Conservation (phyloP, 331 rosid genomes). For the Acacia pycnantha region DNA sequence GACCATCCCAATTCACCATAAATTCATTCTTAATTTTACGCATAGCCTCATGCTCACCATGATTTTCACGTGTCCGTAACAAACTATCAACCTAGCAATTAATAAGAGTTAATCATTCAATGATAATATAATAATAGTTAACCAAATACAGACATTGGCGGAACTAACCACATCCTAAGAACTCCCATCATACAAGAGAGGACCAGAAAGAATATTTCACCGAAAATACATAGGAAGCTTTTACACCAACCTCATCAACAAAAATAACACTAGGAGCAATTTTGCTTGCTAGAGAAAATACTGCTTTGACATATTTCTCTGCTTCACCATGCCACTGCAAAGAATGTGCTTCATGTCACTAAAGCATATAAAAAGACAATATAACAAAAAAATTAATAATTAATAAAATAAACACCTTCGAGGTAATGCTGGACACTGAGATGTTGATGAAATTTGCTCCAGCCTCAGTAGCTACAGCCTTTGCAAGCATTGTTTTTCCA, state of each 20-base stretch:
- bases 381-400: constrained; percentile 2
- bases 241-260: constrained; percentile 86
- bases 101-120: constrained; percentile 6
- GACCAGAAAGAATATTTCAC: neutral
- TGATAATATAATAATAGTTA: neutral
- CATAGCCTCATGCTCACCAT: constrained; percentile 97
- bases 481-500: constrained; percentile 98
- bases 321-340: constrained; percentile 98
- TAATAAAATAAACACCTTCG: constrained; percentile 56
- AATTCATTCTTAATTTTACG: constrained; percentile 97
- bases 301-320: constrained; percentile 92
- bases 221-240: neutral
- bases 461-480: constrained; percentile 99
- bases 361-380: constrained; percentile 5
- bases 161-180: constrained; percentile 5
- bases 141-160: neutral
- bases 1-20: constrained; percentile 98
- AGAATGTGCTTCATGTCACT: constrained; percentile 14
- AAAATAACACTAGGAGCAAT: constrained; percentile 95
- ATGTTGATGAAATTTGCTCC: constrained; percentile 97
- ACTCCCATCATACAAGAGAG: neutral
- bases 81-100: constrained; percentile 85
- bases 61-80: constrained; percentile 95
- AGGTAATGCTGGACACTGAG: constrained; percentile 93
- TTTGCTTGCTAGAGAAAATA: constrained; percentile 95